Evolutionary conservation across 768 basidiomycete genomes (phyloP).

Genomic region (Suillus cothurnatus): DNA sequence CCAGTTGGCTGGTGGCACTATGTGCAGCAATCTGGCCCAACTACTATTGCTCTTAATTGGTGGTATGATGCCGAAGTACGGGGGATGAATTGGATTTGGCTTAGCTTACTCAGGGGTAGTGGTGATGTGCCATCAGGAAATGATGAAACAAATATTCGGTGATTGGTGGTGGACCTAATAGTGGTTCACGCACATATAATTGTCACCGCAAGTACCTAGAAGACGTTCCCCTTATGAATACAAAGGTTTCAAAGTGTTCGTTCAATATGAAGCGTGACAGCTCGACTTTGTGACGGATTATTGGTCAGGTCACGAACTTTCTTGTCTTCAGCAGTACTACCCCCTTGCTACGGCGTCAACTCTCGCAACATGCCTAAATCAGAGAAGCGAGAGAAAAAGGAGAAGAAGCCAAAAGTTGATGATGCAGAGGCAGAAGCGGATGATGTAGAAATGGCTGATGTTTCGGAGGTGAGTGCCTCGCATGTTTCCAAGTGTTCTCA

Average conservation of each 20-base stretch:
- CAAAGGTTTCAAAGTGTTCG: not conserved
- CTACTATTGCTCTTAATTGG: conserved; percentile 80
- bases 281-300: not conserved
- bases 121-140: conserved; percentile 42
- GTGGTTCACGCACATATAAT: not conserved
- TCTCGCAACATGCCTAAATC: conserved; percentile 57
- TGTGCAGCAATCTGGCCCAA: conserved; percentile 68
- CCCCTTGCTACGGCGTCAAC: not conserved
- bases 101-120: conserved; percentile 59
- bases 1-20: conserved; percentile 97
- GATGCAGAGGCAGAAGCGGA: conserved; percentile 32
- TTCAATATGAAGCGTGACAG: conserved; percentile 2
- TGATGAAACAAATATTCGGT: conserved; percentile 22
- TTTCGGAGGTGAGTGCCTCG: conserved; percentile 29
- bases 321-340: not conserved
- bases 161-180: not conserved
- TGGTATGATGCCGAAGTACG: conserved; percentile 85
- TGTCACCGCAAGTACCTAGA: not conserved
- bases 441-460: conserved; percentile 53
- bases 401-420: conserved; percentile 62
- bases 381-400: conserved; percentile 76
- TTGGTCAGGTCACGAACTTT: not conserved
- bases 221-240: not conserved
- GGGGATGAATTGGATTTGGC: conserved; percentile 70
- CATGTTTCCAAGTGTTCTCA: conserved; percentile 5